Conservation (phyloP, 495 filamentous ascomycete genomes). For the Amniculicola lignicola region DNA sequence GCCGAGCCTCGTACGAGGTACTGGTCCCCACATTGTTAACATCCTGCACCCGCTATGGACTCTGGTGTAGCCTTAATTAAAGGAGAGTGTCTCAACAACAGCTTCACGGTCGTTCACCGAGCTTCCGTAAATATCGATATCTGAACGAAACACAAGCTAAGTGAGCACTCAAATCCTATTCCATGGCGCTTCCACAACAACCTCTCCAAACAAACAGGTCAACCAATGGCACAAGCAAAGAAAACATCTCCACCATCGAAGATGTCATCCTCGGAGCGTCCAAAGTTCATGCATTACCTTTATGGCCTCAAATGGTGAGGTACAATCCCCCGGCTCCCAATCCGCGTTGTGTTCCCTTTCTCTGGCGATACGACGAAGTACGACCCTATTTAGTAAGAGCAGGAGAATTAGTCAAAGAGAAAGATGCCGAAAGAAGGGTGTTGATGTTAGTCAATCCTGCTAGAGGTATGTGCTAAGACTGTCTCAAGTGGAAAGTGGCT, state of each 20-base stretch:
- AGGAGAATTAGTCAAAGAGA: conserved; percentile 44
- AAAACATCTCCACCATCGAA: conserved; percentile 8
- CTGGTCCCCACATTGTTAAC: too few relatives aligned
- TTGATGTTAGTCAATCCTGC: conserved; percentile 51
- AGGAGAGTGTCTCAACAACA: too few relatives aligned
- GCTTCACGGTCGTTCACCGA: too few relatives aligned
- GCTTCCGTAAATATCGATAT: too few relatives aligned
- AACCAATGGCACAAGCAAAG: conserved; percentile 3
- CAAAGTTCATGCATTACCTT: conserved; percentile 33
- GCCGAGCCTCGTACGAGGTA: too few relatives aligned
- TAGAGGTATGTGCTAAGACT: conserved; percentile 37
- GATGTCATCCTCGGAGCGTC: conserved; percentile 17
- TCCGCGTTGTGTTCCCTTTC: conserved; percentile 41
- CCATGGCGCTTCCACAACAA: too few relatives aligned
- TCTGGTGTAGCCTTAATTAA: too few relatives aligned
- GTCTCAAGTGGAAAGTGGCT: background rate
- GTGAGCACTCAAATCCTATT: too few relatives aligned
- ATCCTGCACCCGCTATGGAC: too few relatives aligned
- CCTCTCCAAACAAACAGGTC: background rate
- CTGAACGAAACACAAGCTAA: too few relatives aligned
- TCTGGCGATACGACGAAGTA: conserved; percentile 47
- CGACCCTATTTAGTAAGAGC: conserved; percentile 45
- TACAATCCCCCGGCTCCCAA: conserved; percentile 48
- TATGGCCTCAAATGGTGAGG: conserved; percentile 49
- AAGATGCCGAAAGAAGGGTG: conserved; percentile 49